Base-by-base conservation (phyloP, 345 rosid genomes). In the Combretum micranthum region DNA sequence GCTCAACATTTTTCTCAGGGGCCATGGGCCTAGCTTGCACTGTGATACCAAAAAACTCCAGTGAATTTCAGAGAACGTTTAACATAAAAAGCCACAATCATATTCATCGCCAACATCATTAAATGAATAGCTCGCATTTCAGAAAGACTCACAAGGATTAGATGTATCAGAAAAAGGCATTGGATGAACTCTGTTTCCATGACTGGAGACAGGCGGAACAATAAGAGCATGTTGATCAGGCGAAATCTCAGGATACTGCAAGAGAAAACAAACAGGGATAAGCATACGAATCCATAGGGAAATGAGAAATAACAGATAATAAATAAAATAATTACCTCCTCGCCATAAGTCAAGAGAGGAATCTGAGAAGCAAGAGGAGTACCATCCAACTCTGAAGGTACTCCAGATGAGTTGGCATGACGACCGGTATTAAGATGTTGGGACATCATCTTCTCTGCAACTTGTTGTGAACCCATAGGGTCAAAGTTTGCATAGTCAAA, bases 21-120 rank as follows among this genome's bases (percentile, higher is more conserved):
- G 82, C 95, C 98, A 92, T 92, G 9, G 95, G 85, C 61, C 97
- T 83, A 2, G 97, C 82, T 60, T 82, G 93, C 75, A 76, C 97
- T 87, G 75, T 47, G 64, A 58, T 14, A 63, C 55, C 47, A 42
- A 60, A 66, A 62, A n/a, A 54, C 47, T 19, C 22, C 61, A 63
- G 47, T 63, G 47, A 48, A 44, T 18, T 45, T 32, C 44, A 22
- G 26, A 26, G 12, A n/a, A 22, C 15, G 53, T 32, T 32, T 5
- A 32, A 5, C 13, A 21, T 25, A 0, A 25, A 12, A 0, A 14
- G 44, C 54, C 32, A 20, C 47, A 19, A 20, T 15, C 21, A 21
- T 15, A 22, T n/a, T 15, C 15, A 56, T 42, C 20, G 51, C 20
- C 18, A 5, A n/a, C n/a, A 3, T 48, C 23, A 20, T 9, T 32